Evolutionary conservation across 805 yeast species (phyloP).

Genomic region (Saccharomycopsis schoenii): DNA sequence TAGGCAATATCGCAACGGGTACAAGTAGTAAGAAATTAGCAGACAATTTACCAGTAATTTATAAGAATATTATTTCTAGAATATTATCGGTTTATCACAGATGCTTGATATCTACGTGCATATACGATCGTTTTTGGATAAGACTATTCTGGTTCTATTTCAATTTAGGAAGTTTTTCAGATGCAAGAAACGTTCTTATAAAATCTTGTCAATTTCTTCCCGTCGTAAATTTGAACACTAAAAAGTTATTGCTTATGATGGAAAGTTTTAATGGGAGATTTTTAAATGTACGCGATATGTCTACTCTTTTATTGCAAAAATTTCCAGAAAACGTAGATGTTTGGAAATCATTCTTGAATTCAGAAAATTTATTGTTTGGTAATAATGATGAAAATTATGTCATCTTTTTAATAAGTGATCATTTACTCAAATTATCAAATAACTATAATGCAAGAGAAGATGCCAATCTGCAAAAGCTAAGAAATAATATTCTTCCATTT

Average conservation of each 20-base stretch:
- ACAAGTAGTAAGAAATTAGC: not conserved
- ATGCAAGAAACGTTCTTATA: constrained; percentile 32
- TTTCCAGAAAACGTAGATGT: constrained; percentile 7
- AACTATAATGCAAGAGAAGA: not conserved
- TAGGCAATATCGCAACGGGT: not conserved
- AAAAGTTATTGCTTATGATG: constrained; percentile 6
- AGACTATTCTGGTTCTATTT: constrained; percentile 37
- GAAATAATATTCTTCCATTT: constrained; percentile 2
- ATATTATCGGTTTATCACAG: constrained; percentile 35
- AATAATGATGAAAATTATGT: constrained; percentile 3
- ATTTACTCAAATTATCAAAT: not conserved
- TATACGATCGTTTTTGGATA: constrained; percentile 40
- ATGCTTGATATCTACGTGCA: constrained; percentile 35
- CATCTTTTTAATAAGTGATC: constrained; percentile 3
- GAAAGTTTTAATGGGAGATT: constrained; percentile 9
- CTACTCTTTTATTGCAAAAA: constrained; percentile 7
- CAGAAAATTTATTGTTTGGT: constrained; percentile 10
- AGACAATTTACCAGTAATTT: constrained; percentile 17
- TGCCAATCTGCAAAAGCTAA: not conserved
- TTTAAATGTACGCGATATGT: constrained; percentile 9
- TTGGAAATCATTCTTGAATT: constrained; percentile 15
- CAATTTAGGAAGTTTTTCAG: constrained; percentile 23
- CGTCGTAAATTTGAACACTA: constrained; percentile 6
- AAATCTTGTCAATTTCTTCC: constrained; percentile 27
- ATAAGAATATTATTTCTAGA: constrained; percentile 21